Conservation (phyloP, 805 yeast genomes). For the Candida golubevii region DNA sequence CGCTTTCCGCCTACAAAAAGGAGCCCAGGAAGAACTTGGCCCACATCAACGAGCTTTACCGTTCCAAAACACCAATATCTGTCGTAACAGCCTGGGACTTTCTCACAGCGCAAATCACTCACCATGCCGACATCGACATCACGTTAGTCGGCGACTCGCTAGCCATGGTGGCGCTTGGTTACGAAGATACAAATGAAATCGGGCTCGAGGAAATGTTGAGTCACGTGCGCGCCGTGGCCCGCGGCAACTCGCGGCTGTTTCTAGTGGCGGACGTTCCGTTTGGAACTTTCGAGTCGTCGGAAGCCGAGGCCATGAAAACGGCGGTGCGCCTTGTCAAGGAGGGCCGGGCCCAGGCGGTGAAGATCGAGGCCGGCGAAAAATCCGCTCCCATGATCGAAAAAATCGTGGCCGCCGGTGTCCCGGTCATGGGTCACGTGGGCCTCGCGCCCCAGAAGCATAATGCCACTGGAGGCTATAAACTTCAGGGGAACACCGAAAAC, state of each 20-base stretch:
- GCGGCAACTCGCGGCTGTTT: conserved; percentile 65
- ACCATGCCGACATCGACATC: conserved; percentile 61
- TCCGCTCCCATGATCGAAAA: conserved; percentile 48
- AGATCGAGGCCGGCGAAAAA: conserved; percentile 77
- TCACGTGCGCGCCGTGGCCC: conserved; percentile 68
- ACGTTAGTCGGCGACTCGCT: conserved; percentile 87
- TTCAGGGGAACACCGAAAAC: conserved; percentile 63
- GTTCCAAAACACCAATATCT: conserved; percentile 26
- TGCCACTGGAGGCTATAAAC: conserved; percentile 78
- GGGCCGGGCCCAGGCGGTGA: conserved; percentile 67
- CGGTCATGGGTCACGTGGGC: conserved; percentile 90
- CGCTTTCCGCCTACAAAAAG: conserved; percentile 10
- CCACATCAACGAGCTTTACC: conserved; percentile 9
- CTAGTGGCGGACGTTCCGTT: conserved; percentile 85
- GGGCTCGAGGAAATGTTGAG: conserved; percentile 75
- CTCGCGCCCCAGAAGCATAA: conserved; percentile 85
- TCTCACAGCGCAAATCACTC: conserved; percentile 69
- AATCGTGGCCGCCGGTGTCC: conserved; percentile 68
- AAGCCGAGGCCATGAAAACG: conserved; percentile 57
- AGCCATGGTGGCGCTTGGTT: conserved; percentile 89
- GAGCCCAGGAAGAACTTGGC: conserved; percentile 12
- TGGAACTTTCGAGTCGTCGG: conserved; percentile 72
- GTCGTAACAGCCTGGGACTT: conserved; percentile 85
- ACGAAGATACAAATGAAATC: conserved; percentile 68
- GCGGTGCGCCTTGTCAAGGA: conserved; percentile 50